phyloP scores from a whole-genome alignment of 2,329 filamentous ascomycete species.

The Exophiala oligosperma region DNA sequence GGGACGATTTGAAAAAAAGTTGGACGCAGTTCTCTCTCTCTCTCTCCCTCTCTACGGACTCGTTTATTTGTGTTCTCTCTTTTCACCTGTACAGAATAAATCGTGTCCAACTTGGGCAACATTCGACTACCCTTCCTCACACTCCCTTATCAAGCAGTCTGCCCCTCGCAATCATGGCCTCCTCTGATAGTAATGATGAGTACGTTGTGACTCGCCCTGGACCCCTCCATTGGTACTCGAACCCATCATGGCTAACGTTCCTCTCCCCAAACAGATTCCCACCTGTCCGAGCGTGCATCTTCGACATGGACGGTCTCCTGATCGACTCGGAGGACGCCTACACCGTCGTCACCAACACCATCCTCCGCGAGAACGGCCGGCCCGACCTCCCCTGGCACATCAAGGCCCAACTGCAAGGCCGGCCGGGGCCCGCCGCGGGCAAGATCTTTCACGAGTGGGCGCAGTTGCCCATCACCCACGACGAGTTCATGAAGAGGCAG shows the following conservation, averaged over 20 bases:
- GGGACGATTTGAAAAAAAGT: too few species aligned
- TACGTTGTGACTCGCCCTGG: neutral
- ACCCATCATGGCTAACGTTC: neutral
- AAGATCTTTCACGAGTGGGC: constrained; percentile 79
- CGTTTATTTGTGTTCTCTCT: too few species aligned
- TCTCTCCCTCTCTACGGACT: too few species aligned
- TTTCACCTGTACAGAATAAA: too few species aligned
- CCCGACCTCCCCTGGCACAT: constrained; percentile 85
- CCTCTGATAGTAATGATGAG: neutral
- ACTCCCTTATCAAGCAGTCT: too few species aligned
- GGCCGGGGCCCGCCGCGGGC: constrained; percentile 59
- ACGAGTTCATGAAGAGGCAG: constrained; percentile 65
- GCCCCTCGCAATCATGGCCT: too few species aligned
- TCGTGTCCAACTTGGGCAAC: too few species aligned
- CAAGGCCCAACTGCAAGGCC: constrained; percentile 81
- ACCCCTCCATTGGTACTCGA: neutral
- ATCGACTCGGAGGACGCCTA: constrained; percentile 93
- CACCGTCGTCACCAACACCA: constrained; percentile 76
- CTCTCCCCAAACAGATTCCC: constrained; percentile 59
- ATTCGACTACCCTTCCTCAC: too few species aligned
- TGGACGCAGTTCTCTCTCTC: too few species aligned
- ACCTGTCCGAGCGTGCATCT: constrained; percentile 84
- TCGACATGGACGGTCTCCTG: constrained; percentile 97
- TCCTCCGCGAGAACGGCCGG: constrained; percentile 73
- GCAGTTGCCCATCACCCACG: constrained; percentile 71